These are phyloP conservation scores for Eucalyptus cloeziana DNA, from an alignment of 345 rosid genomes.

Conservation along the genomic window DNA sequence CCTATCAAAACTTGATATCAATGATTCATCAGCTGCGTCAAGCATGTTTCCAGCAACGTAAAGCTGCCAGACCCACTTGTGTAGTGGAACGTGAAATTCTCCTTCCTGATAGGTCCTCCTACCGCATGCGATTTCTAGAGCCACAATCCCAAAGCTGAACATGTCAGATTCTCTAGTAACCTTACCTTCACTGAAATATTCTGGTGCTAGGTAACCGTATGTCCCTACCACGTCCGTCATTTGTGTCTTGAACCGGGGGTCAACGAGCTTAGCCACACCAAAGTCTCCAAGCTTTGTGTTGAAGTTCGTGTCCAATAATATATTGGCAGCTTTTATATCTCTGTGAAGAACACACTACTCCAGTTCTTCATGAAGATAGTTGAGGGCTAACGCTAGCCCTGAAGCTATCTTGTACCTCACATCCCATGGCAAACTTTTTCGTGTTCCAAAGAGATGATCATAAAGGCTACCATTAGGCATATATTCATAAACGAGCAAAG, in stretches of 20 bases:
- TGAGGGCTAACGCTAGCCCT: background rate
- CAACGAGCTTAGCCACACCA: background rate
- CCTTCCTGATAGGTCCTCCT: background rate
- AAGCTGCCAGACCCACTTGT: background rate
- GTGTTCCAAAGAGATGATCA: background rate
- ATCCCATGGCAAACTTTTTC: background rate
- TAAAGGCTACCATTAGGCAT: background rate
- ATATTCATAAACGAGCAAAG: background rate
- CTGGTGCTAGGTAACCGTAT: background rate
- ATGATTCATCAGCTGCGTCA: background rate
- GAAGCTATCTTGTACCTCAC: background rate
- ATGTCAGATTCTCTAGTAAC: background rate
- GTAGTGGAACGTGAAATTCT: background rate
- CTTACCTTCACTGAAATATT: background rate
- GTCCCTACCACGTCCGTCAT: background rate
- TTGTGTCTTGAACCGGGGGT: background rate
- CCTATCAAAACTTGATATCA: background rate
- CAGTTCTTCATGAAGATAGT: background rate
- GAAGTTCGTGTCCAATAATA: background rate
- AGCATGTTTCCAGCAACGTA: background rate
- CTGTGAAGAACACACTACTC: background rate
- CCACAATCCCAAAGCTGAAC: background rate
- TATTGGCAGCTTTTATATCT: background rate
- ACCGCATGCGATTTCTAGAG: background rate
- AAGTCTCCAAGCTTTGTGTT: background rate